phyloP scores from a whole-genome alignment of 75 land plant species.

The Cunninghamia lanceolata region DNA sequence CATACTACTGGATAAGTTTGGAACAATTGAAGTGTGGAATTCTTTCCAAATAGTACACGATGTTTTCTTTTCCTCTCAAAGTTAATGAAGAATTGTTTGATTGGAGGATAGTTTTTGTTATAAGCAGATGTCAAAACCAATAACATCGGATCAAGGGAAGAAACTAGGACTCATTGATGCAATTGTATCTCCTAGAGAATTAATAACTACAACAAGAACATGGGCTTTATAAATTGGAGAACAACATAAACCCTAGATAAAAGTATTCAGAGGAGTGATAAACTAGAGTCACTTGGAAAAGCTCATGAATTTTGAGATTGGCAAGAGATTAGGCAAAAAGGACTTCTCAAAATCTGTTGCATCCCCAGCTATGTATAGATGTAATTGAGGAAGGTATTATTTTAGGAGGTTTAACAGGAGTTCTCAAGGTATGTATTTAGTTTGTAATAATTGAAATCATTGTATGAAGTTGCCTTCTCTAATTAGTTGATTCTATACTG shows the following conservation, averaged over 20 bases:
- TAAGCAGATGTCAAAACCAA: slow-evolving; percentile 76
- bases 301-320: slow-evolving; percentile 59
- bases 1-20: not conserved
- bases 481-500: not conserved
- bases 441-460: not conserved
- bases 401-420: slow-evolving; percentile 85
- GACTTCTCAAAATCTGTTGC: slow-evolving; percentile 71
- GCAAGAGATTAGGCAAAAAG: slow-evolving; percentile 69
- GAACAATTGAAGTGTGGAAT: not conserved
- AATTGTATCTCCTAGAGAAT: slow-evolving; percentile 55
- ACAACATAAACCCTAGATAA: slow-evolving; percentile 75
- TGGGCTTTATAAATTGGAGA: slow-evolving; percentile 92
- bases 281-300: slow-evolving; percentile 71
- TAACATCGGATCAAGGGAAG: slow-evolving; percentile 73
- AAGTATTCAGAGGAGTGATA: slow-evolving; percentile 73
- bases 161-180: slow-evolving; percentile 84
- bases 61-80: not conserved
- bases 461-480: not conserved
- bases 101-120: not conserved
- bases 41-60: not conserved
- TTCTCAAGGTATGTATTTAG: slow-evolving; percentile 63
- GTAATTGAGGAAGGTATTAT: slow-evolving; percentile 88
- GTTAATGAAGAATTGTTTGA: not conserved
- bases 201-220: slow-evolving; percentile 55
- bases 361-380: slow-evolving; percentile 82